phyloP scores from a whole-genome alignment of 2,329 filamentous ascomycete species.

The Aspergillus sojae region DNA sequence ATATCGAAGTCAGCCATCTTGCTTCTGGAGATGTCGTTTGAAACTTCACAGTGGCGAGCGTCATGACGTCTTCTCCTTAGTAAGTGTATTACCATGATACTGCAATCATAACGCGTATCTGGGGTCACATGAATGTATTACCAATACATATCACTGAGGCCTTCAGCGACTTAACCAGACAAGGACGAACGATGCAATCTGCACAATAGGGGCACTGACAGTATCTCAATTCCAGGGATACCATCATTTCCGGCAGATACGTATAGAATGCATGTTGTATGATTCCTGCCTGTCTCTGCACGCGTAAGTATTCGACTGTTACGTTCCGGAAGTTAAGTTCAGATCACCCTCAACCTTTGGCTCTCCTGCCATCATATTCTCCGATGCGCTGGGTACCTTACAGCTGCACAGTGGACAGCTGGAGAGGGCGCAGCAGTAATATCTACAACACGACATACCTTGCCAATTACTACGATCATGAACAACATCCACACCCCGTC shows the following conservation, averaged over 20 bases:
- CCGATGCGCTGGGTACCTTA: too few relatives aligned
- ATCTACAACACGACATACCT: too few relatives aligned
- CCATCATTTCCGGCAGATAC: accelerated
- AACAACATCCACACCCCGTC: too few relatives aligned
- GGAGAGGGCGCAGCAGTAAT: too few relatives aligned
- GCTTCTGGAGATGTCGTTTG: background rate
- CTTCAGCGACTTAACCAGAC: background rate
- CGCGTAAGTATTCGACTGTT: too few relatives aligned
- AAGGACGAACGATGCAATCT: background rate
- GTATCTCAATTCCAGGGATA: background rate
- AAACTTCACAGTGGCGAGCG: background rate
- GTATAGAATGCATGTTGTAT: too few relatives aligned
- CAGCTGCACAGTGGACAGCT: too few relatives aligned
- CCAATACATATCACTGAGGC: background rate
- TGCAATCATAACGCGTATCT: accelerated
- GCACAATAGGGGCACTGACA: accelerated
- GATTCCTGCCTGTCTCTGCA: too few relatives aligned
- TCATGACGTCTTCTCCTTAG: background rate
- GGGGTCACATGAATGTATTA: background rate
- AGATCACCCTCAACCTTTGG: too few relatives aligned
- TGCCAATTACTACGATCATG: too few relatives aligned
- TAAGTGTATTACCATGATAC: background rate
- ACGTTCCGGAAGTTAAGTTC: too few relatives aligned
- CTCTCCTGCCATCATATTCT: too few relatives aligned
- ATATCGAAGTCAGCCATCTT: background rate